Evolutionary conservation across 805 yeast genomes (phyloP), one percentile per base, ranked within the genome.

Genomic region (Yarrowia sp.): DNA sequence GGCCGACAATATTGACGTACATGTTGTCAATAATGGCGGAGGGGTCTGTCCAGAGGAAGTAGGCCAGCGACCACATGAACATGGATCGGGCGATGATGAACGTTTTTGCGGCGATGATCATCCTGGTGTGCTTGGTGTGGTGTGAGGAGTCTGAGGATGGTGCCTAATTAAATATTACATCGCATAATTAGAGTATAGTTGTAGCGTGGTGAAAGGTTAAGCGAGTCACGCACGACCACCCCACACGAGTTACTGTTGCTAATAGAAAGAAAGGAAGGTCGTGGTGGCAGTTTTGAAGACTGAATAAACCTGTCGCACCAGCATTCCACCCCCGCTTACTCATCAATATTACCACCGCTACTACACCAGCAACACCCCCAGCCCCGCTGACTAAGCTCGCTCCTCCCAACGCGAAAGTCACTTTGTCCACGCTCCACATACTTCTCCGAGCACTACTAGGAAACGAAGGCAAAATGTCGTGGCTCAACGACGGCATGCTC

Each of bases 21-120:
- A 24, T 33, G 32, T 35, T 71, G 14, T 66, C 63, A 55, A 68
- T 62, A 8, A 51, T 51, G 12, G 72, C 56, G n/a, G 63, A 47
- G 9, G 76, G 75, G 19, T 68, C 66, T 13, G 63, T 63, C 18
- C 72, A 59, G 49, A 73, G 63, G 62, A 69, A 69, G 63, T 61
- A 71, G 3, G 72, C 70, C 19, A 70, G 18, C 18, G 72, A 62
- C 67, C 68, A 63, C 31, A 70, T 68, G 56, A 68, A 61, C 13
- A 65, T 58, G 10, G 69, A 65, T 18, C 72, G 62, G 36, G 66
- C 59, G 35, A 70, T 44, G 14, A 68, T 64, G 55, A 69, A 58
- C 4, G 68, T 65, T 59, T 62, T 61, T 2, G 65, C 65, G 13
- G 68, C 49, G 10, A 68, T 25, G 14, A 63, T 13, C 33, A 67